Percentiles rank a stretch among this genome's conserved stretches.
phyloP scores from a whole-genome alignment of 352 stramenopile genomes.

The Phytopythium litorale region DNA sequence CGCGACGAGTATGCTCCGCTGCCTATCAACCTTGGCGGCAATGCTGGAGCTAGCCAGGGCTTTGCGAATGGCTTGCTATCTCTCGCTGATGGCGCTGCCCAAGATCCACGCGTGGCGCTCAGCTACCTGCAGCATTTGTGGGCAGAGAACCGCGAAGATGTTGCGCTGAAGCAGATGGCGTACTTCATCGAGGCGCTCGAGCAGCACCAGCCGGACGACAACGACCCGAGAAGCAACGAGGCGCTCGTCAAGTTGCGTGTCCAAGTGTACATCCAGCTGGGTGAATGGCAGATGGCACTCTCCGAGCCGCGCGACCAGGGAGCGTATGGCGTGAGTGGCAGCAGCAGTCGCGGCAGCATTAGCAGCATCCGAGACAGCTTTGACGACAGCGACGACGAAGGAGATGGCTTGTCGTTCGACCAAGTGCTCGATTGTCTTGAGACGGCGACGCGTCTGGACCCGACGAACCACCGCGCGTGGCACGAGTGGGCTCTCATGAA shows the following conservation, averaged over 20 bases:
- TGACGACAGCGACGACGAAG: constrained; percentile 8
- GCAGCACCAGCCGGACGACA: constrained; percentile 26
- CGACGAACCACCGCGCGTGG: constrained; percentile 96
- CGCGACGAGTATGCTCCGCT: constrained; percentile 58
- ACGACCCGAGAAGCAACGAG: constrained; percentile 52
- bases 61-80: constrained; percentile 54
- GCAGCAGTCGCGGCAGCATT: constrained; percentile 3
- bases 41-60: constrained; percentile 34
- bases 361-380: constrained; percentile 1
- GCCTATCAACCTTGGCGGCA: constrained; percentile 64
- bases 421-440: constrained; percentile 80
- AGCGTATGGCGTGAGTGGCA: constrained; percentile 30
- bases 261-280: constrained; percentile 83
- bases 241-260: constrained; percentile 76
- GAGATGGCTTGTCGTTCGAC: constrained; percentile 32
- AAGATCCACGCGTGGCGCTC: constrained; percentile 76
- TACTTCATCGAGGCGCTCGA: constrained; percentile 85
- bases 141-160: constrained; percentile 78
- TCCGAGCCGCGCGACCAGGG: constrained; percentile 67
- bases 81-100: constrained; percentile 59
- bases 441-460: constrained; percentile 77
- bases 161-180: constrained; percentile 79
- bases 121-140: constrained; percentile 81
- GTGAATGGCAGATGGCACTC: constrained; percentile 82
- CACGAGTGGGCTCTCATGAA: constrained; percentile 99